Evolutionary conservation across 2,329 filamentous ascomycete genomes (phyloP), one percentile per base, ranked within the genome.

Genomic region (Exophiala lecanii-corni): DNA sequence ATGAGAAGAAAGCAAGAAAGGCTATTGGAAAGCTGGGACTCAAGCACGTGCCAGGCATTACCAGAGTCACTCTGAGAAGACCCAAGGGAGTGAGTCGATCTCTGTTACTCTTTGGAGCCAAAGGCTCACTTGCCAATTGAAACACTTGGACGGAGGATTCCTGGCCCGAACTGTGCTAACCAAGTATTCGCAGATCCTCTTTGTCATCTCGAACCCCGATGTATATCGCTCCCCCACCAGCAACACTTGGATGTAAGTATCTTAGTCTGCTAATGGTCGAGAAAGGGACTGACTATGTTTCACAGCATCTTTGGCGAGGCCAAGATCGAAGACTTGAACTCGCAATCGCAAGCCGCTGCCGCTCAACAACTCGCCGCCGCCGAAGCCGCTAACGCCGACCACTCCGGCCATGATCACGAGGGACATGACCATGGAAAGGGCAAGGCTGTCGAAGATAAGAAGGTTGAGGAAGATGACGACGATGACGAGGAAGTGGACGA

Each of bases 1-100:
- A 97, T 76, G 92, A 98, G 85, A 98, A 98, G 86, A 98, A 98
- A 84, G 94, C 92, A 62, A 85, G 92, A 75, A 98, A 98, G 82
- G 89, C 89, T 64, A 94, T 98, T 68, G 86, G 89, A 71, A 98
- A 98, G 83, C 82, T 97, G 66, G 89, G 94, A 68, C 77, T 98
- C 67, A 92, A 88, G 79, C 89, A 91, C 65, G 85, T 98, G 59
- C 85, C 86, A 64, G 94, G 92, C 67, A 98, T 98, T 73, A 98
- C 92, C 63, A 84, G 92, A 66, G 94, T 98, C 62, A 98, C 94
- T 57, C 82, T 98, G 65, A 86, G 92, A 73, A 81, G 94, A 71
- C 94, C 94, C 62, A 98, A 98, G 83, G 96, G 96, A 76, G 91
- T 96, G 76, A 78, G 89, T 85, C 41, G 49, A 26, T 12, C 23